Evolutionary conservation across 768 basidiomycete species (phyloP).

Genomic region (Aureoboletus auriporus): DNA sequence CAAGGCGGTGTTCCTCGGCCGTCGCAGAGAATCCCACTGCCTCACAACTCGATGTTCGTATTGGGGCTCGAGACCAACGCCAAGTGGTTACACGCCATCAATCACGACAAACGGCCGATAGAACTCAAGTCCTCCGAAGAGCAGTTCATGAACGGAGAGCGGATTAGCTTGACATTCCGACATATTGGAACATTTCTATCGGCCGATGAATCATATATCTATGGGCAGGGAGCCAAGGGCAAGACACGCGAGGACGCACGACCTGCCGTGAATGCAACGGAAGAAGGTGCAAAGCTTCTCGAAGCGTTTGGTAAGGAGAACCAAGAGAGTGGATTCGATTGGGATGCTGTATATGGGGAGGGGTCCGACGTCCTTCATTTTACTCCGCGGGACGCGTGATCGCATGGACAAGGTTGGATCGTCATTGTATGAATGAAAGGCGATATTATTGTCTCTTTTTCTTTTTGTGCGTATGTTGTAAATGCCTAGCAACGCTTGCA

Average conservation of each 20-base stretch:
- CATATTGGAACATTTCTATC: constrained; percentile 74
- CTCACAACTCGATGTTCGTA: constrained; percentile 81
- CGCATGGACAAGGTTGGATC: constrained; percentile 15
- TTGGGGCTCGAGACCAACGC: constrained; percentile 71
- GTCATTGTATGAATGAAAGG: constrained; percentile 18
- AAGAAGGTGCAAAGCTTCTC: constrained; percentile 48
- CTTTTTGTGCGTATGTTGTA: constrained; percentile 7
- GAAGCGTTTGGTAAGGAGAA: constrained; percentile 74
- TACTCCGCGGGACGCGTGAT: constrained; percentile 19
- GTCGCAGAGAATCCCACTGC: constrained; percentile 65
- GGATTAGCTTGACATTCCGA: constrained; percentile 80
- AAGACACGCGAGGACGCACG: constrained; percentile 55
- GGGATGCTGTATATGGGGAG: constrained; percentile 59
- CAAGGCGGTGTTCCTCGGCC: constrained; percentile 30
- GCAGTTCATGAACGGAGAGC: constrained; percentile 49
- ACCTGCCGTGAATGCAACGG: constrained; percentile 48
- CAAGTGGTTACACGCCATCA: constrained; percentile 74
- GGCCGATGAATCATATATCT: constrained; percentile 49
- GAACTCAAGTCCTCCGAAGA: constrained; percentile 53
- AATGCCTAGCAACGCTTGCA: constrained; percentile 25
- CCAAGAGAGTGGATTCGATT: constrained; percentile 63
- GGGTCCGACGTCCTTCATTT: constrained; percentile 73
- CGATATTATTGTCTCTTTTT: constrained; percentile 20
- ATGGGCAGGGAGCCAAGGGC: constrained; percentile 66
- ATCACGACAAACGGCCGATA: constrained; percentile 66